Conservation (phyloP, 306 rosid species). For the Citrullus colocynthis region DNA sequence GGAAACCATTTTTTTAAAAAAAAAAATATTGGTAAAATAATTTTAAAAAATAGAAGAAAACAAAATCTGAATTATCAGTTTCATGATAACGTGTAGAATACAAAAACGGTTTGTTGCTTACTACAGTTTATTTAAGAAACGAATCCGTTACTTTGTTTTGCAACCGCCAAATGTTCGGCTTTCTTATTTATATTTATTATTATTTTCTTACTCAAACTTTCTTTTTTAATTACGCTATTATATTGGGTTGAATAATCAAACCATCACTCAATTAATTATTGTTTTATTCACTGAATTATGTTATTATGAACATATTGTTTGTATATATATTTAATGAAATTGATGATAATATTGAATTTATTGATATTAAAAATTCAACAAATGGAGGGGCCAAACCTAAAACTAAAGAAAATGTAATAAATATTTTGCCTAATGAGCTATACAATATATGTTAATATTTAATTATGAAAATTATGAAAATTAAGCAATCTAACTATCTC, state of each 20-base stretch:
- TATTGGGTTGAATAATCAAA: no score
- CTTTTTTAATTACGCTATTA: no score
- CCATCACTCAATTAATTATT: background rate
- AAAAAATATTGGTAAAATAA: background rate
- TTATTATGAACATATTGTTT: no score
- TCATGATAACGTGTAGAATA: background rate
- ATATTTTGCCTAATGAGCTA: no score
- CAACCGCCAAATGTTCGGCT: background rate
- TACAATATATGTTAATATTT: no score
- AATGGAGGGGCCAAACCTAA: background rate
- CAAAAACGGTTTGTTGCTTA: background rate
- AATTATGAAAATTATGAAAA: no score
- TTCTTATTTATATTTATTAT: background rate
- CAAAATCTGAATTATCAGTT: background rate
- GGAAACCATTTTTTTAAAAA: no score
- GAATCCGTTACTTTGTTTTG: background rate
- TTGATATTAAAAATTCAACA: background rate
- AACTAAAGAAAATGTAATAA: background rate
- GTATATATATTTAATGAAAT: background rate
- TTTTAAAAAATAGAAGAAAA: background rate
- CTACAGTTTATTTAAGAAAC: background rate
- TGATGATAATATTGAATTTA: background rate
- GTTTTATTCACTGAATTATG: background rate
- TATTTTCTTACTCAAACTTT: no score
- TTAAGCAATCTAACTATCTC: no score